Evolutionary conservation across 108 stramenopile genomes (phyloP), one percentile per base, ranked within the genome.

Genomic region (Discostella pseudostelligera): DNA sequence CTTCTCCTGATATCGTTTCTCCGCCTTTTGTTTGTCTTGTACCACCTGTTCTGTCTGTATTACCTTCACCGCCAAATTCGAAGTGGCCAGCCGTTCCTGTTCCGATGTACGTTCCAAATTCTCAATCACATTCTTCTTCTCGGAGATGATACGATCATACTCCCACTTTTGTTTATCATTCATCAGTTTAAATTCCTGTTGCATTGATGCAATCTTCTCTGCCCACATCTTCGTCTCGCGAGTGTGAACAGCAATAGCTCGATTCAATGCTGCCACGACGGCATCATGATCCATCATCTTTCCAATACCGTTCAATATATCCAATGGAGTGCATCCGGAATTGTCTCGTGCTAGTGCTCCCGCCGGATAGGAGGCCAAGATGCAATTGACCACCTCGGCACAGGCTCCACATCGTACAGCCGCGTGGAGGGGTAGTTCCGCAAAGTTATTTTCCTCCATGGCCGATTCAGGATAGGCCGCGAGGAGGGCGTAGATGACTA

Each of bases 391-490:
- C 0, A 87, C 84, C 28, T 85, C 87, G 24, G 82, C 81, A 24
- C 84, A 72, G 13, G 83, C 84, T 4, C 82, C 84, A 20, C 70
- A 81, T 57, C 80, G 81, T 0, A 84, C 81, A 22, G 83, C 82
- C 13, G 80, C 61, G 58, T 87, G 86, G 5, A 87, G 80, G 10
- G 86, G 82, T 16, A 83, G 72, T 50, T 85, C 78, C 28, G 84
- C 88, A 62, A 85, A 80, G 40, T 85, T 78, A 8, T 80, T 84
- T 70, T 72, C 79, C 9, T 39, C 24, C 22, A 55, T 66, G 8
- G 81, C 74, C 16, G 82, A 78, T 67, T 67, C 70, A 6, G 87
- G 84, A 48, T 74, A 79, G 26, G 65, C 62, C 9, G 62, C 67
- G 4, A 87, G 64, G 26, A 89, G 71, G 46, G 72, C 39, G 20